These are phyloP conservation scores for Ceratobasidium sp. DNA, from an alignment of 1,284 basidiomycete genomes.

Conservation along the genomic window DNA sequence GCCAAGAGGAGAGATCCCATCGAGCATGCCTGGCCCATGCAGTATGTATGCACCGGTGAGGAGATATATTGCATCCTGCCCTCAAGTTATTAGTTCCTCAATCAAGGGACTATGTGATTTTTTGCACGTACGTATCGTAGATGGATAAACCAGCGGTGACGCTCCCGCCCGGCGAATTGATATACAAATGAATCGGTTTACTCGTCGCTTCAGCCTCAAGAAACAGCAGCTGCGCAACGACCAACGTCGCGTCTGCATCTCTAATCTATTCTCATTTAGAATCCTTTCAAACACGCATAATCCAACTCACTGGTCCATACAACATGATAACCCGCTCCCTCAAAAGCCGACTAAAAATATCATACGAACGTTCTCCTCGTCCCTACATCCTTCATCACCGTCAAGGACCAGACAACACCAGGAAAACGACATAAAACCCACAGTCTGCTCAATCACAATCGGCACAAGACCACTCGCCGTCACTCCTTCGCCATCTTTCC, in stretches of 20 bases:
- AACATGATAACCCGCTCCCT: constrained; percentile 94
- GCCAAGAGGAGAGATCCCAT: constrained; percentile 93
- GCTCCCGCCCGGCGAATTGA: constrained; percentile 93
- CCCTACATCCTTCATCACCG: constrained; percentile 67
- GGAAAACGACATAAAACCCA: constrained; percentile 58
- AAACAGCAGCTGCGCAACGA: constrained; percentile 91
- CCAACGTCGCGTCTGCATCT: constrained; percentile 84
- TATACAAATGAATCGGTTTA: constrained; percentile 93
- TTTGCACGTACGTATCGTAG: constrained; percentile 83
- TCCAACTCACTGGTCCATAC: constrained; percentile 80
- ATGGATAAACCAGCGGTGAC: constrained; percentile 94
- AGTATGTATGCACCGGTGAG: constrained; percentile 93
- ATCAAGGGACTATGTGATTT: background rate
- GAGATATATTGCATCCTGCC: constrained; percentile 81
- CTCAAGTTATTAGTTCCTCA: constrained; percentile 69
- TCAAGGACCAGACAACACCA: constrained; percentile 36
- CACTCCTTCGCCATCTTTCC: constrained; percentile 31
- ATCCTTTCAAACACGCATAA: background rate
- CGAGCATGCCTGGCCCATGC: constrained; percentile 90
- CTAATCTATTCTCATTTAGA: constrained; percentile 69
- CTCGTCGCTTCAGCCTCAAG: constrained; percentile 93
- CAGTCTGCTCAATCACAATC: constrained; percentile 93
- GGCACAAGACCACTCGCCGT: constrained; percentile 71
- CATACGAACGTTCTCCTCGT: constrained; percentile 91
- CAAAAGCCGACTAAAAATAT: constrained; percentile 91